Evolutionary conservation across 2,329 filamentous ascomycete species (phyloP), one percentile per base, ranked within the genome.

Genomic region (Gremmenia infestans): DNA sequence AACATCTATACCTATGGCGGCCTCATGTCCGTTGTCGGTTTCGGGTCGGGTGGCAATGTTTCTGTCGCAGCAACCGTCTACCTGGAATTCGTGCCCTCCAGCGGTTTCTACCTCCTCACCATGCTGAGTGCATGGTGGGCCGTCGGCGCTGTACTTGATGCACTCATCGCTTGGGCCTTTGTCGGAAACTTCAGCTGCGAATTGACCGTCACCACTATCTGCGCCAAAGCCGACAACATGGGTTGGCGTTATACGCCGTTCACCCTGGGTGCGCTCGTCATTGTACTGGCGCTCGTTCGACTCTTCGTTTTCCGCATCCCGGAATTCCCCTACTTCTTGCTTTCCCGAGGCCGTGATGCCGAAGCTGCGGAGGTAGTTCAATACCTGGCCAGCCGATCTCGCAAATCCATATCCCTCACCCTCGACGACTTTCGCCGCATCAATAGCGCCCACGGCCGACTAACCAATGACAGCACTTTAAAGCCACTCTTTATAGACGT

Each of bases 81-180:
- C 58, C 67, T 83, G 45, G 81, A 83, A 65, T 83, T 79, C 63
- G 65, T 83, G 3, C 80, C 81, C 0, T 73, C 78, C 17, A 75
- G 78, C 52, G 76, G 82, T 65, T 83, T 87, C 66, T 88, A 83
- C 82, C 75, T 87, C 17, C 65, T 86, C 14, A 86, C 82, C 0
- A 73, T 83, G n/a, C 75, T 87, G 68, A 82, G 84, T 2, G 75
- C 74, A 22, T 81, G 78, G 78, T 80, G 78, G 78, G 78, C 76
- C 60, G 57, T 69, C 6, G 66, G 67, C 15, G 60, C 67, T 53
- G 59, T 63, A 22, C 55, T 70, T 50, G 60, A 65, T 19, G 66
- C 65, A n/a, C 65, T 68, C 28, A 43, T 67, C 52, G 65, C 67
- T 6, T 67, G 64, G 65, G 63, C 55, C 32, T 67, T 63, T 17